Evolutionary conservation across 331 rosid species (phyloP).

Genomic region (Quercus lobata): DNA sequence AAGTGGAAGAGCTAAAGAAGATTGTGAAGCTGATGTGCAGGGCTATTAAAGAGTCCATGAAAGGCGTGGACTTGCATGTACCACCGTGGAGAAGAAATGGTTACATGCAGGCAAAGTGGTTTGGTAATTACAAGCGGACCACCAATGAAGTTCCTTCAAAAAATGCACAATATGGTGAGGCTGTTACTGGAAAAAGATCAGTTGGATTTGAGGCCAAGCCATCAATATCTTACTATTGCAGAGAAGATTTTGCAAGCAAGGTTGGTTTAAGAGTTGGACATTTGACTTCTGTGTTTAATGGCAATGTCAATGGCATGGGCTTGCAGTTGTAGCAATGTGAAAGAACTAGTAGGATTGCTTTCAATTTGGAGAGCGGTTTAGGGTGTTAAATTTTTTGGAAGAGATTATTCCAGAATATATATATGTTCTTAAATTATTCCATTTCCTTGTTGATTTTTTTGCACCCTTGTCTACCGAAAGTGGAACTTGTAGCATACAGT

Average conservation of each 20-base stretch:
- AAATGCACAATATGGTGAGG: neutral
- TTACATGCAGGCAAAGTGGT: slow-evolving; percentile 75
- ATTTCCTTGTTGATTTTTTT: no score
- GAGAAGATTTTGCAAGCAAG: slow-evolving; percentile 13
- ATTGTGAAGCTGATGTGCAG: slow-evolving; percentile 54
- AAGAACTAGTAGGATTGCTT: neutral
- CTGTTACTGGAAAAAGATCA: neutral
- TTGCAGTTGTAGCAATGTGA: neutral
- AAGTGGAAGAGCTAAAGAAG: slow-evolving; percentile 46
- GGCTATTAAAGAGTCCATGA: slow-evolving; percentile 63
- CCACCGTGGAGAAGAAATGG: slow-evolving; percentile 84
- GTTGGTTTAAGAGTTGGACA: slow-evolving; percentile 29
- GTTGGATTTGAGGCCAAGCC: slow-evolving; percentile 22
- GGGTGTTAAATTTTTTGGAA: neutral
- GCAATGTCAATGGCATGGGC: slow-evolving; percentile 8
- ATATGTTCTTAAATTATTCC: no score
- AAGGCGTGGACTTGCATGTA: slow-evolving; percentile 33
- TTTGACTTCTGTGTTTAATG: slow-evolving; percentile 29
- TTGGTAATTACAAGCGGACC: slow-evolving; percentile 58
- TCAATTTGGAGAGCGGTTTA: neutral
- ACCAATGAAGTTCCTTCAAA: slow-evolving; percentile 19
- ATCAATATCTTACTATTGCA: slow-evolving; percentile 20
- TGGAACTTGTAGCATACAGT: neutral
- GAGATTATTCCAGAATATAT: neutral
- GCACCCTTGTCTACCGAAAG: no score